phyloP scores from a whole-genome alignment of 2,329 filamentous ascomycete genomes.

The Fonsecaea nubica region DNA sequence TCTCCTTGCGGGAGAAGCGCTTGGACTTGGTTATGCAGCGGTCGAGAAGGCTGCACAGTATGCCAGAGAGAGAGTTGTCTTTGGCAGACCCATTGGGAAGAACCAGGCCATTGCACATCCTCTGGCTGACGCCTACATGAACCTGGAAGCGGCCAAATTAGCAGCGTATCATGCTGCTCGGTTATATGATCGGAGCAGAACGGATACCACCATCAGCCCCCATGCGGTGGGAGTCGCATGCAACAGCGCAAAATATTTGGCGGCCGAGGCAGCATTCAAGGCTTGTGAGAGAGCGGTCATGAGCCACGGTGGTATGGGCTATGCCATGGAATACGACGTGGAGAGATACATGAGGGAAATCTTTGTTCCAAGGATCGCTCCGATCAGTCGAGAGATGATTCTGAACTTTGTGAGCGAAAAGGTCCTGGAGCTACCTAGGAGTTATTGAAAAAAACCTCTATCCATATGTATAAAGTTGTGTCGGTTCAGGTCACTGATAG shows the following conservation, averaged over 20 bases:
- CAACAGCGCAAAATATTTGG: constrained; percentile 72
- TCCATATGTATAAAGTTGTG: not conserved
- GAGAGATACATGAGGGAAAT: constrained; percentile 66
- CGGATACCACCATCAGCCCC: constrained; percentile 54
- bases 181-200: constrained; percentile 64
- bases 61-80: constrained; percentile 70
- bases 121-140: constrained; percentile 69
- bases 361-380: constrained; percentile 66
- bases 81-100: constrained; percentile 68
- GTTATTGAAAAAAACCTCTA: constrained; percentile 45
- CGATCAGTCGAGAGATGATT: constrained; percentile 62
- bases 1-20: constrained; percentile 76
- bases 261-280: constrained; percentile 65
- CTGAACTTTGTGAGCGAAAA: constrained; percentile 56
- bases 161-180: constrained; percentile 70
- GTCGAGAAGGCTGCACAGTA: constrained; percentile 68
- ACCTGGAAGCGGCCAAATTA: constrained; percentile 69
- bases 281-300: constrained; percentile 66
- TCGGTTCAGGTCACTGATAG: not conserved
- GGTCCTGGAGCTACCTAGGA: constrained; percentile 52
- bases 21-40: constrained; percentile 79
- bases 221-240: constrained; percentile 68
- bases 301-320: constrained; percentile 68
- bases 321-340: constrained; percentile 68
- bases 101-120: constrained; percentile 72